Base-by-base conservation (phyloP, 495 filamentous ascomycete species). In the Sordaria brevicollis region DNA sequence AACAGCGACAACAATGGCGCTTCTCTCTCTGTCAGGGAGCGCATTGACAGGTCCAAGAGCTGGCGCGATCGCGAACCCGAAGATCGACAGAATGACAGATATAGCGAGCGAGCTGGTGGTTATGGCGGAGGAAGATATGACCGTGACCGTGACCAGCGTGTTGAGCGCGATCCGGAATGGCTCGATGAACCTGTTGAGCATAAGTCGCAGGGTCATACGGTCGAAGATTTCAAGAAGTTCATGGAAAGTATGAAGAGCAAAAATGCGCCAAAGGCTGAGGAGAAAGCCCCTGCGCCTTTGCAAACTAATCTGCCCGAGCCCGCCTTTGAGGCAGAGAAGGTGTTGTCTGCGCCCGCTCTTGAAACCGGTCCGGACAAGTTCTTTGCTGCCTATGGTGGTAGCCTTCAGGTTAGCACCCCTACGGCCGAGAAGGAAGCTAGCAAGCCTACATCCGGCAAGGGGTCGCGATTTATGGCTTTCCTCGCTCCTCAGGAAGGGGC, bases 151-250 rank as follows among this genome's bases (percentile, higher is more conserved):
- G 83, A 88, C 35, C 80, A 79, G 33, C 85, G 86, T 69, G 80
- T 87, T 62, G 93, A 95, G 75, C 89, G 89, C 73, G 92, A 96
- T 66, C 92, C 92, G 39, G 93, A 95, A 76, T 94, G 91, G 92
- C 81, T 94, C 79, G 93, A 95, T 77, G 88, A 91, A 69, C 89
- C 89, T 37, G 87, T 88, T 41, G 91, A 90, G 65, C 87, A 90
- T 66, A 89, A 89, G 71, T 77, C 84, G 57, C 87, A 88, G 69
- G 88, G 84, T 19, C 92, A 91, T 76, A 96, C 91, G 10, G 90
- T 91, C 75, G 93, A 96, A 75, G 93, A 98, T 68, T 98, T 99
- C 78, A 90, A 97, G 79, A 90, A 90, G 70, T 99, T 96, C 88
- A 97, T 97, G 81, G 92, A 95, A 73, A 84, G 82, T 66, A 96